Percentiles rank a stretch among this genome's conserved stretches.
These are phyloP conservation scores for Ophiostoma angusticollis DNA, from an alignment of 2,329 filamentous ascomycete species.

Conservation along the genomic window DNA sequence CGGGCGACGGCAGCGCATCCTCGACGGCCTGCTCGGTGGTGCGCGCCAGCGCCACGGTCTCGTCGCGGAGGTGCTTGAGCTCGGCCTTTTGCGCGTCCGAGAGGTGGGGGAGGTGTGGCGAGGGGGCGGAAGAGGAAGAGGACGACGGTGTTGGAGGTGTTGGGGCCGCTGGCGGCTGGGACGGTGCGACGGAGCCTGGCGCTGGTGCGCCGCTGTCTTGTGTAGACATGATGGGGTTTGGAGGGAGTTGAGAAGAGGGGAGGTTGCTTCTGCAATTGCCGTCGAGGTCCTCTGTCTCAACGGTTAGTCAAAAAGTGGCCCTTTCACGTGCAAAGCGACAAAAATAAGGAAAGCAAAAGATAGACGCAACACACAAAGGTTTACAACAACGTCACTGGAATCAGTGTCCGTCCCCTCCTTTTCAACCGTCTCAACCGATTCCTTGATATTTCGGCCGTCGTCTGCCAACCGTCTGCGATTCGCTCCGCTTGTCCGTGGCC, in stretches of 20 bases:
- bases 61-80: slow-evolving; percentile 31
- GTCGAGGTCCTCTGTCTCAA: too few relatives aligned
- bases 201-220: slow-evolving; percentile 6
- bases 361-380: background rate
- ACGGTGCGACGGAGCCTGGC: slow-evolving; percentile 17
- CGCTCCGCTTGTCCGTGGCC: slow-evolving; percentile 9
- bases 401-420: too few relatives aligned
- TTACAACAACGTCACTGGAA: too few relatives aligned
- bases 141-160: slow-evolving; percentile 20
- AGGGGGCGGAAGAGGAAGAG: background rate
- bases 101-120: slow-evolving; percentile 27
- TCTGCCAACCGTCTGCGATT: too few relatives aligned
- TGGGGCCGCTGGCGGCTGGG: slow-evolving; percentile 22
- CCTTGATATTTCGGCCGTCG: too few relatives aligned
- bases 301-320: too few relatives aligned
- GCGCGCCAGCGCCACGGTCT: slow-evolving; percentile 13
- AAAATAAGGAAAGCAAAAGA: background rate
- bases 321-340: slow-evolving; percentile 6
- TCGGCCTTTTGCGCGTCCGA: slow-evolving; percentile 30
- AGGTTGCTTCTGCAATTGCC: slow-evolving; percentile 2
- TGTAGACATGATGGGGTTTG: background rate
- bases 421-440: too few relatives aligned
- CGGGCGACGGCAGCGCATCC: slow-evolving; percentile 22
- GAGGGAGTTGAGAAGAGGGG: background rate
- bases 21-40: slow-evolving; percentile 3